Conservation (phyloP, 305 asterid genomes). For the Fraxinus baroniana region DNA sequence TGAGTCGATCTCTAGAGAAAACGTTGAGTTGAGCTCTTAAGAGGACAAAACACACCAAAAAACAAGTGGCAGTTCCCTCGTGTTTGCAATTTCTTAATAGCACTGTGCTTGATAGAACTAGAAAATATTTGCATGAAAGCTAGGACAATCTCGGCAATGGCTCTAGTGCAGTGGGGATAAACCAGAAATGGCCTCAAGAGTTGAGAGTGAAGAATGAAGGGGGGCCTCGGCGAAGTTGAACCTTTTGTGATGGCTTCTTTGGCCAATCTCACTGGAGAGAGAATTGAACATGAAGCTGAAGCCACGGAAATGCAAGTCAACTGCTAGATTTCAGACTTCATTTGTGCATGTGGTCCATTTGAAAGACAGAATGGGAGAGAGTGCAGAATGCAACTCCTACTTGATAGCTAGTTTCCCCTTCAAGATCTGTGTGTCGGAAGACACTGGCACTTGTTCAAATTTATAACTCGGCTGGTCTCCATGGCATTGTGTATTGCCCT, state of each 20-base stretch:
- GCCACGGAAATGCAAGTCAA: conserved; percentile 13
- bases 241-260: conserved; percentile 24
- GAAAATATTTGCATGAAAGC: conserved; percentile 1
- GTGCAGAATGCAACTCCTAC: conserved; percentile 21
- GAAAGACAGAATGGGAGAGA: neutral
- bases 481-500: conserved; percentile 32
- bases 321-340: neutral
- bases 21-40: neutral
- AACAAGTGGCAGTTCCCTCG: conserved; percentile 7
- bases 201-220: conserved; percentile 22
- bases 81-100: neutral
- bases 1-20: neutral
- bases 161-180: conserved; percentile 14
- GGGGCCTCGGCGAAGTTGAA: conserved; percentile 10
- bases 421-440: conserved; percentile 27
- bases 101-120: conserved; percentile 9
- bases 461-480: conserved; percentile 11
- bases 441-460: conserved; percentile 24
- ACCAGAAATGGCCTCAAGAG: conserved; percentile 23
- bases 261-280: conserved; percentile 32
- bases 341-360: neutral
- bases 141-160: conserved; percentile 15
- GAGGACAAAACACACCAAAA: neutral
- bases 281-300: conserved; percentile 32
- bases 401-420: conserved; percentile 29